Conservation (phyloP, 73 alveolate genomes). For the Durusdinium trenchii region DNA sequence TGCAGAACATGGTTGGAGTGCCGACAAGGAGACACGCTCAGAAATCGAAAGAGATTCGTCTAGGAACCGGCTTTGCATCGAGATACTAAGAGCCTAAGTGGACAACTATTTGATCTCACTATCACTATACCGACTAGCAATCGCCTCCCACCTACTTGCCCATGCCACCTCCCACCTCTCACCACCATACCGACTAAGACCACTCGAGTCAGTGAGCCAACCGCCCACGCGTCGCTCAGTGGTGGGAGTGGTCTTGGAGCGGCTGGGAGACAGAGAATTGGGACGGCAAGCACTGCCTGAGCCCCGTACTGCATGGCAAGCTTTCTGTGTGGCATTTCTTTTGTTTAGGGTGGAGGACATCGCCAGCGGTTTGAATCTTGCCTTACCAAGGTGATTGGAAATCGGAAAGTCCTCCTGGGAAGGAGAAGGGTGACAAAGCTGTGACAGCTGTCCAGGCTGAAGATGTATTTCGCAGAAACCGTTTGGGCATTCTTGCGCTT, state of each 20-base stretch:
- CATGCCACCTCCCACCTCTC: no score
- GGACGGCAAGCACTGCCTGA: slow-evolving; percentile 82
- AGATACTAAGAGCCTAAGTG: no score
- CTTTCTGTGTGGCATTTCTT: neutral
- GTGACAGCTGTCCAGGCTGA: slow-evolving; percentile 92
- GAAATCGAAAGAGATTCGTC: neutral
- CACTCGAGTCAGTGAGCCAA: no score
- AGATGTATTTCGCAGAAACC: no score
- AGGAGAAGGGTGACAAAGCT: slow-evolving; percentile 85
- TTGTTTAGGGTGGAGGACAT: neutral
- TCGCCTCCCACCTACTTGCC: no score
- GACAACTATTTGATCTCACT: no score
- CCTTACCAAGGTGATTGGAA: slow-evolving; percentile 29
- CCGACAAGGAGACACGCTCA: slow-evolving; percentile 15
- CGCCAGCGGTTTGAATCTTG: neutral
- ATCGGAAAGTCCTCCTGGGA: slow-evolving; percentile 25
- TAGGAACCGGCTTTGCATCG: neutral
- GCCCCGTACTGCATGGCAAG: neutral
- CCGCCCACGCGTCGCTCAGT: no score
- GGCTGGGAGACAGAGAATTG: slow-evolving; percentile 90
- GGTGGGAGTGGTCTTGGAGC: slow-evolving; percentile 93
- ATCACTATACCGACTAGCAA: no score
- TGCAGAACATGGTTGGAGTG: slow-evolving; percentile 86
- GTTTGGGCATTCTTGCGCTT: no score
- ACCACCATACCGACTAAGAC: no score